Conservation (phyloP, 1,284 basidiomycete genomes). For the Ustilago vetiveriae region DNA sequence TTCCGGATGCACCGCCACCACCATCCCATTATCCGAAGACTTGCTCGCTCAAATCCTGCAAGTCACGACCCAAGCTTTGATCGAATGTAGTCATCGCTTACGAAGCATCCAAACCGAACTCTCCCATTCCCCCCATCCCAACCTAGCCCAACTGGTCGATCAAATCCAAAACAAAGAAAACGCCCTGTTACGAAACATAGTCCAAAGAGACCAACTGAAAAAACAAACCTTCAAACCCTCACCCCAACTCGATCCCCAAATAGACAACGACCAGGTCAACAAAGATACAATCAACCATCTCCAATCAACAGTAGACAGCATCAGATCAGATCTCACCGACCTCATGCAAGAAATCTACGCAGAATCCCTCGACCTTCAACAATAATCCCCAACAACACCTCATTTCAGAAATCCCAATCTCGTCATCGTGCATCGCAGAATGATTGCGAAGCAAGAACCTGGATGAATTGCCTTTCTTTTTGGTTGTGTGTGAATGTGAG, state of each 20-base stretch:
- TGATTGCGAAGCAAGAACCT: constrained; percentile 24
- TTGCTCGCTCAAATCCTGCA: constrained; percentile 45
- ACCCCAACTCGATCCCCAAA: constrained; percentile 1
- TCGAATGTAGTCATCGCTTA: constrained; percentile 46
- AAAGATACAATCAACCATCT: constrained; percentile 15
- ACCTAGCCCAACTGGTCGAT: constrained; percentile 30
- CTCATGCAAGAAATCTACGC: constrained; percentile 50
- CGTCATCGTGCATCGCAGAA: background rate
- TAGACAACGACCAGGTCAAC: background rate
- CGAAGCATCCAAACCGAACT: constrained; percentile 48
- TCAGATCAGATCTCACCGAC: constrained; percentile 30
- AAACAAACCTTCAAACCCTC: constrained; percentile 11
- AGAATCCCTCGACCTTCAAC: constrained; percentile 41
- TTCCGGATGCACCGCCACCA: constrained; percentile 25
- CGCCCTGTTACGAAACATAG: constrained; percentile 22
- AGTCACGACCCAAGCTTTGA: constrained; percentile 49
- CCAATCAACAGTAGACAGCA: too few species aligned
- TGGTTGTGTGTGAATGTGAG: constrained; percentile 7
- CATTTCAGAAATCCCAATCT: too few species aligned
- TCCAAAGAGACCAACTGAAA: constrained; percentile 44
- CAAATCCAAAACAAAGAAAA: constrained; percentile 44
- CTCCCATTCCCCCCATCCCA: constrained; percentile 7
- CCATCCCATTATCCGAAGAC: constrained; percentile 25
- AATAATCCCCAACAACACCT: background rate
- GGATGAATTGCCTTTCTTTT: constrained; percentile 44